Evolutionary conservation across 23 red algal genomes (phyloP), one percentile per base, ranked within the genome.

Genomic region (Cyanidium caldarium): DNA sequence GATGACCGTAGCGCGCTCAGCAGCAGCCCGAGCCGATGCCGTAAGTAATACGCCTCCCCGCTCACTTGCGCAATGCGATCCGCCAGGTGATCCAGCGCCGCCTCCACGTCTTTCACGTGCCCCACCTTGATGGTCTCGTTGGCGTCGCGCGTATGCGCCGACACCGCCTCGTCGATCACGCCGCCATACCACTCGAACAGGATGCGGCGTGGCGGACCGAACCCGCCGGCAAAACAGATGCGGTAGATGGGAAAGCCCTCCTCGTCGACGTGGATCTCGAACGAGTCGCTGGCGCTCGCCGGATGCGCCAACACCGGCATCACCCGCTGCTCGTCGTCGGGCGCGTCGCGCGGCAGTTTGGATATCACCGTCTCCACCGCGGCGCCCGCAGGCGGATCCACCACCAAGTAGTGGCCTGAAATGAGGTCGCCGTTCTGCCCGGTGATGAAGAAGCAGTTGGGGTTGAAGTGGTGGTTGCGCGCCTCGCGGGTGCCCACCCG

Each of bases 161-260:
- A 61, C 5, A 61, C 51, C 3, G 31, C 51, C 51, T 61, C 51
- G 51, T 61, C 51, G 5, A 61, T 28, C n/a, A 61, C 23, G 31
- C 51, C 51, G 7, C 51, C 51, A 16, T 61, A 28, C 51, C 51
- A 61, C 51, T 61, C 51, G 51, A 61, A 61, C 7, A 61, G 51
- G 51, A 61, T 61, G n/a, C 21, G 19, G 7, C 51, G 10, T 28
- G 51, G 51, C 31, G 51, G 51, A 10, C 51, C 51, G 31, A 28
- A 61, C 51, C n/a, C 51, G 31, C 51, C 51, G 5, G 51, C 51
- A 61, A 61, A 61, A 25, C 51, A 61, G 51, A 61, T 61, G 7
- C 51, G 51, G 21, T 61, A 61, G 7, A 61, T 5, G 10, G 51
- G 51, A 61, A 61, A 61, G 10, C 51, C 51, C 7, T 61, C 51